Base-by-base conservation (phyloP, 1,284 basidiomycete species). In the Quambalaria eucalypti region DNA sequence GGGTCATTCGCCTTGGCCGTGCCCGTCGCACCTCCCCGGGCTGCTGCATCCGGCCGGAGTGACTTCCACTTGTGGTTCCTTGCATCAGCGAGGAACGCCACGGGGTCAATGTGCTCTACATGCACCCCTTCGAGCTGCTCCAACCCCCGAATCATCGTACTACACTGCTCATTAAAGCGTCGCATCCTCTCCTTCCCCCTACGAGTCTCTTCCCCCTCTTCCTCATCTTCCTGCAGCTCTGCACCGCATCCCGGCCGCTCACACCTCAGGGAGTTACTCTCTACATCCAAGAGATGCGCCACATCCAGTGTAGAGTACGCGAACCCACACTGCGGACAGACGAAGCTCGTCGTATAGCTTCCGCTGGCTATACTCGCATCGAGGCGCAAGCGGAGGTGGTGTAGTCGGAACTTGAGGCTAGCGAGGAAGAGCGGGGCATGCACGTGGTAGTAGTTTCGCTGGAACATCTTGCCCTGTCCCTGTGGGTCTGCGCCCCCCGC, bases 351-450 rank as follows among this genome's bases (percentile, higher is more conserved):
- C 74, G 90, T 89, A 64, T 93, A 95, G 84, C 39, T 67, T 60
- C 53, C 65, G 64, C 19, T 61, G 56, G 14, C 64, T 52, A 50
- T 48, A 48, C 56, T 85, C 40, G 86, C 84, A 58, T 98, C 92
- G 63, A 98, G 91, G 55, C 84, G 83, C 59, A 86, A 82, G 61
- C 87, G 83, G 86, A 99, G 95, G 73, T 88, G 87, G n/a, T 90
- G 88, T 57, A 98, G 85, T 33, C 91, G 82, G 88, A 93, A 98
- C 77, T 97, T 96, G 73, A 93, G 88, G 48, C 97, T 90, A 75
- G 98, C 91, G 77, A 90, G 90, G 72, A 96, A 93, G 71, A 87
- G 84, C 66, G 90, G 86, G 77, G 91, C 93, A 79, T 98, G 87
- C 73, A 99, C 87, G 78, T 89, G 97, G 80, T 90, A 98, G 79